These are phyloP conservation scores for Fragaria vesca DNA, from an alignment of 306 rosid species.

Conservation along the genomic window DNA sequence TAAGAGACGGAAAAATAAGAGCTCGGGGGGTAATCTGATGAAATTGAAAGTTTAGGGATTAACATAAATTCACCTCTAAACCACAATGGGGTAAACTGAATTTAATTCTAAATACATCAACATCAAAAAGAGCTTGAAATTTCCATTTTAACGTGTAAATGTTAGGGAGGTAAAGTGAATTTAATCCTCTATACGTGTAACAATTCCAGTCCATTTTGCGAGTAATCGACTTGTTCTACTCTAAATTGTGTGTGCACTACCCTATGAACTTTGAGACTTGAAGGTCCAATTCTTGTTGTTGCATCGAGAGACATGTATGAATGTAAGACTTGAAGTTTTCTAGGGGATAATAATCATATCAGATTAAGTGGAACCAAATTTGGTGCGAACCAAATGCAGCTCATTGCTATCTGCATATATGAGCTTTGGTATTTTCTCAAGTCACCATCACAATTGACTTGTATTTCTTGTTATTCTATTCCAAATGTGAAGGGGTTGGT, in stretches of 20 bases:
- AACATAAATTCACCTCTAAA: too few species aligned
- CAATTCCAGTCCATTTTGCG: neutral
- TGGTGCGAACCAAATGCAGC: neutral
- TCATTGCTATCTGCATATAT: neutral
- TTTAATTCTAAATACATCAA: too few species aligned
- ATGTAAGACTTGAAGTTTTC: neutral
- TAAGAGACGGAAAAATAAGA: too few species aligned
- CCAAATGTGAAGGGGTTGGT: slow-evolving; percentile 28
- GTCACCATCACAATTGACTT: slow-evolving; percentile 41
- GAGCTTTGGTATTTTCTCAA: neutral
- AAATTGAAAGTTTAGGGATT: too few species aligned
- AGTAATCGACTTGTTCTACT: neutral
- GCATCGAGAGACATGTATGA: neutral
- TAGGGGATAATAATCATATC: neutral
- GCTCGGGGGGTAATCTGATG: too few species aligned
- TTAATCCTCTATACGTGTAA: neutral
- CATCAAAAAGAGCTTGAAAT: too few species aligned
- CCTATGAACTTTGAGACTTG: neutral
- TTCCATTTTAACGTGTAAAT: neutral
- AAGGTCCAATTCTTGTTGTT: neutral
- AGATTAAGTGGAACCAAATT: neutral
- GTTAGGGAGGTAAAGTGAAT: neutral
- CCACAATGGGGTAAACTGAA: too few species aligned
- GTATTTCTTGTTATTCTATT: slow-evolving; percentile 23
- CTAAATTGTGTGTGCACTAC: neutral